A percentile compares a stretch with the other conserved stretches of the same genome.
These are phyloP conservation scores for Prunus davidiana DNA, from an alignment of 306 rosid genomes.

Conservation along the genomic window DNA sequence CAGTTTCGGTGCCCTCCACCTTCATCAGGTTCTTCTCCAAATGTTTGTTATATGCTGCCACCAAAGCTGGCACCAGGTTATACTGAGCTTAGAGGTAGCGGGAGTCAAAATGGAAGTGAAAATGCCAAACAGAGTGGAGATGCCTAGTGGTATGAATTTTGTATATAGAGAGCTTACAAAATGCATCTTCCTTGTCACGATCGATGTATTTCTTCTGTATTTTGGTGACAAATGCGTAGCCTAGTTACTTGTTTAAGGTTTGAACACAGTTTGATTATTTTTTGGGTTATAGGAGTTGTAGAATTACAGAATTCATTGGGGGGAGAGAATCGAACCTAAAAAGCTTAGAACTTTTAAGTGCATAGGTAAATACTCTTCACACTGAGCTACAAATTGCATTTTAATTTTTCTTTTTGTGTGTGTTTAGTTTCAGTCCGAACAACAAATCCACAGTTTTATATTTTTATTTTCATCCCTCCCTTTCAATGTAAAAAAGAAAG, in stretches of 20 bases:
- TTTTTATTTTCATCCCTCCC: no score
- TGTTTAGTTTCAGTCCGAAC: no score
- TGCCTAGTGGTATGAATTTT: conserved; percentile 3
- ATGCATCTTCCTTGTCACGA: not conserved
- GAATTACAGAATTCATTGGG: no score
- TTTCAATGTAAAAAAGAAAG: no score
- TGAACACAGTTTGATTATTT: not conserved
- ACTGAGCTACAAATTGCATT: no score
- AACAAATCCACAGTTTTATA: no score
- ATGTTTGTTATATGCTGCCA: conserved; percentile 33
- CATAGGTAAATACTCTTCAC: no score
- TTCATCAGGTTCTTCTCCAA: conserved; percentile 39
- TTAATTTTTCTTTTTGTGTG: no score
- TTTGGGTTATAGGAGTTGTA: no score
- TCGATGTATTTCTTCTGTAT: not conserved
- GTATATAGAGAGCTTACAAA: conserved; percentile 1
- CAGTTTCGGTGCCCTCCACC: conserved; percentile 38
- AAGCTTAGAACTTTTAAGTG: no score
- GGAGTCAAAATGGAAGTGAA: conserved; percentile 24
- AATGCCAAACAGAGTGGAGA: conserved; percentile 14
- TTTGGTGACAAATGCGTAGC: not conserved
- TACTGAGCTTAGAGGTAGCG: conserved; percentile 16
- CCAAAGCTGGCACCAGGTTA: conserved; percentile 42
- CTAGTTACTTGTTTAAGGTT: not conserved
- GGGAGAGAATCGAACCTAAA: no score